A percentile compares a stretch with the other conserved stretches of the same genome.
Conservation (phyloP, 192 early-diverging fungal genomes). For the Pilobolus umbonatus region DNA sequence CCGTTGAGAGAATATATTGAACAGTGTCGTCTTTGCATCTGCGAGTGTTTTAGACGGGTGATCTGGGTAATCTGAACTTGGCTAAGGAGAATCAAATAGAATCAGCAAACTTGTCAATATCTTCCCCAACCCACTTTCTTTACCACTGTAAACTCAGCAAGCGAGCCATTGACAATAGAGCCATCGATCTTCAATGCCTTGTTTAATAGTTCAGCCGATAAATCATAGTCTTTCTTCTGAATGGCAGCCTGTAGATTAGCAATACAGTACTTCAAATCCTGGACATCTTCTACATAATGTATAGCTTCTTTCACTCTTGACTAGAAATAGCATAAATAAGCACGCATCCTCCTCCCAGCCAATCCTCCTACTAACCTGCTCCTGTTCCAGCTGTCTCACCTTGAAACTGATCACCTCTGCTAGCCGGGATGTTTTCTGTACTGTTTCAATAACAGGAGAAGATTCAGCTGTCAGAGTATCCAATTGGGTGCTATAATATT, state of each 20-base stretch:
- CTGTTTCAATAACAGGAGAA: constrained; percentile 43
- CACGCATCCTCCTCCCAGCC: too few relatives aligned
- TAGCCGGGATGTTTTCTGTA: constrained; percentile 61
- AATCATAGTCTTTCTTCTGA: constrained; percentile 56
- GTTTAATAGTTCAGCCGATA: constrained; percentile 61
- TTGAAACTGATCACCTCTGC: constrained; percentile 82
- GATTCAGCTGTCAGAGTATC: constrained; percentile 44
- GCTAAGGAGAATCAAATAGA: constrained; percentile 10
- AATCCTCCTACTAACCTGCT: constrained; percentile 36
- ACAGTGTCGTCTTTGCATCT: constrained; percentile 57
- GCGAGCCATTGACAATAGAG: constrained; percentile 53
- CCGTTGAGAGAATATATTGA: constrained; percentile 64
- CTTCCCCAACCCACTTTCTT: not conserved
- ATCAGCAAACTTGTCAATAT: not conserved
- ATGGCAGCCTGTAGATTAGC: constrained; percentile 61
- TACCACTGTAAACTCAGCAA: constrained; percentile 56
- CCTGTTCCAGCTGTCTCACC: constrained; percentile 80
- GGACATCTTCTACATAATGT: constrained; percentile 65
- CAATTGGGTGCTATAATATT: constrained; percentile 45
- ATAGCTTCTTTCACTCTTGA: constrained; percentile 68
- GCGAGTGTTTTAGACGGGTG: constrained; percentile 51
- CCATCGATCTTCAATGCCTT: constrained; percentile 56
- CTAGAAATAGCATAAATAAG: too few relatives aligned
- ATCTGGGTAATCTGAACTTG: constrained; percentile 50
- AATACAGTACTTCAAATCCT: constrained; percentile 68